These are phyloP conservation scores for Vaccinium corymbosum DNA, from an alignment of 148 eudicot genomes.

Conservation along the genomic window DNA sequence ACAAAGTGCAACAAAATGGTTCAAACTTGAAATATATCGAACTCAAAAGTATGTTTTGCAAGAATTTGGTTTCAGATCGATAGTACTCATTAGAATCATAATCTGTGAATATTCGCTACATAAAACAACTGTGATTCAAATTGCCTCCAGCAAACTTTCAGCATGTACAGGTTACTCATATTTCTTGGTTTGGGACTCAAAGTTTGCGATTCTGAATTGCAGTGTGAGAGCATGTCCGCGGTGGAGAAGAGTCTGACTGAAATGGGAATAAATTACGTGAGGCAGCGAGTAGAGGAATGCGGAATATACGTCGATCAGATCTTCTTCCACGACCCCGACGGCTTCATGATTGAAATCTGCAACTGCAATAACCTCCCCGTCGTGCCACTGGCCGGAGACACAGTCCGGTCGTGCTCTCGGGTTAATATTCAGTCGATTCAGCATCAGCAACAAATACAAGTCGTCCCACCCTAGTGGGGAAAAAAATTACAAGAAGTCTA, in stretches of 20 bases:
- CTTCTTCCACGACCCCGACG: conserved; percentile 89
- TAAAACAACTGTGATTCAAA: too few species aligned
- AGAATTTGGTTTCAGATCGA: too few species aligned
- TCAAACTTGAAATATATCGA: too few species aligned
- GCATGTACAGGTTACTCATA: too few species aligned
- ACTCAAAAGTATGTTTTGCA: too few species aligned
- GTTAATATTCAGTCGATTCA: conserved; percentile 36
- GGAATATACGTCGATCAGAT: conserved; percentile 73
- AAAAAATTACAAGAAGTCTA: too few species aligned
- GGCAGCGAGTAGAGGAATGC: conserved; percentile 66
- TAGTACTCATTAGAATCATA: too few species aligned
- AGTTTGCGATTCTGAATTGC: background rate
- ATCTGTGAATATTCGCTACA: too few species aligned
- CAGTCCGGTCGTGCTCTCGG: conserved; percentile 58
- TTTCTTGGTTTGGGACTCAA: background rate
- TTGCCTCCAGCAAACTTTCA: too few species aligned
- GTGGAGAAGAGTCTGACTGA: conserved; percentile 78
- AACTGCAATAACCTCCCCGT: conserved; percentile 79
- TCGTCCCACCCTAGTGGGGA: too few species aligned
- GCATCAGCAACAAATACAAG: conserved; percentile 38
- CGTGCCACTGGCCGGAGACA: conserved; percentile 53
- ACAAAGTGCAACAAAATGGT: too few species aligned
- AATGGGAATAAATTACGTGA: conserved; percentile 52
- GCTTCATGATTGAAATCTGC: conserved; percentile 92
- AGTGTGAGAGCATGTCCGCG: conserved; percentile 87